Evolutionary conservation across 2,329 filamentous ascomycete genomes (phyloP).

Genomic region (Botrytis deweyae): DNA sequence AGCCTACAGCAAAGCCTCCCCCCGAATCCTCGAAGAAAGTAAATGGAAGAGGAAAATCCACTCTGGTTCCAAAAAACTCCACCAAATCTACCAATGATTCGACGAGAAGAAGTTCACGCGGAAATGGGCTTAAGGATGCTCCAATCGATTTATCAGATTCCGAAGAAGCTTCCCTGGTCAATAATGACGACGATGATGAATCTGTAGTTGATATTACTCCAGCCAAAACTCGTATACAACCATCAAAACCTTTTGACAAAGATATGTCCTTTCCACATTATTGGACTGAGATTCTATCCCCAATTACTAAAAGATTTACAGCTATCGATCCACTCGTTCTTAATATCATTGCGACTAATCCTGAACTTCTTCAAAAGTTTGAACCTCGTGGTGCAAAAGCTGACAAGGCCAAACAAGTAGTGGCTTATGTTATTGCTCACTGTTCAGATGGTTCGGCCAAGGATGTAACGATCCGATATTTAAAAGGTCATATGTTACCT

Average conservation of each 20-base stretch:
- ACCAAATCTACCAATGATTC: slow-evolving; percentile 29
- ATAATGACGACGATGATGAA: slow-evolving; percentile 49
- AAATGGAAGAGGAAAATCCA: slow-evolving; percentile 29
- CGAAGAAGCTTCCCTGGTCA: slow-evolving; percentile 50
- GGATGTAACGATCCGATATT: slow-evolving; percentile 88
- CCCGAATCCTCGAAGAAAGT: slow-evolving; percentile 28
- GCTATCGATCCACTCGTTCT: slow-evolving; percentile 73
- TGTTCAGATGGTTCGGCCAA: slow-evolving; percentile 82
- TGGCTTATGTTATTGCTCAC: slow-evolving; percentile 84
- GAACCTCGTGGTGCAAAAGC: slow-evolving; percentile 82
- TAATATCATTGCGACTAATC: slow-evolving; percentile 65
- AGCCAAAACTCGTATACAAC: slow-evolving; percentile 21
- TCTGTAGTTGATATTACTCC: slow-evolving; percentile 55
- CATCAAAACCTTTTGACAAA: slow-evolving; percentile 61
- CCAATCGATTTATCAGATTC: slow-evolving; percentile 49
- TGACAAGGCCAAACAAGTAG: slow-evolving; percentile 82
- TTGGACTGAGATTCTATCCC: slow-evolving; percentile 88
- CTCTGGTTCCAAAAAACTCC: slow-evolving; percentile 25
- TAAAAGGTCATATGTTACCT: slow-evolving; percentile 77
- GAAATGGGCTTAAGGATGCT: slow-evolving; percentile 36
- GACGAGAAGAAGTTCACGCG: slow-evolving; percentile 30
- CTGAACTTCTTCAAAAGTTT: slow-evolving; percentile 70
- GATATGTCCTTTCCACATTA: slow-evolving; percentile 85
- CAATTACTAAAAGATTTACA: slow-evolving; percentile 74
- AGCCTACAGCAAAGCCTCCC: slow-evolving; percentile 17